Evolutionary conservation across 73 alveolate genomes (phyloP).

Genomic region (Paramecium caudatum): DNA sequence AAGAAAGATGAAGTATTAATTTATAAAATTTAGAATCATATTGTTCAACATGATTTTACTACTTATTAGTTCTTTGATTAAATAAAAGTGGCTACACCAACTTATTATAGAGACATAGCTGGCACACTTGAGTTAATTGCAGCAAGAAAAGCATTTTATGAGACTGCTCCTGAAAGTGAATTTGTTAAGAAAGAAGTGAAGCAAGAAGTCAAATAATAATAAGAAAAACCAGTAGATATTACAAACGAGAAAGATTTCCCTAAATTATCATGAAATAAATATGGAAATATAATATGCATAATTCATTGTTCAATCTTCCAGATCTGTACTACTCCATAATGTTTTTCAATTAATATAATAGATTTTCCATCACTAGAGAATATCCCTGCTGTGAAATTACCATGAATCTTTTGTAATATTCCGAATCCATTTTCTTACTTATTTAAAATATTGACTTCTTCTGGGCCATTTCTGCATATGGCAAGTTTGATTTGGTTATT

Average conservation of each 20-base stretch:
- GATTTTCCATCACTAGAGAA: too few species aligned
- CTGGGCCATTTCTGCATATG: too few species aligned
- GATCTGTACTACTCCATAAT: too few species aligned
- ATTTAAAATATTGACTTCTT: too few species aligned
- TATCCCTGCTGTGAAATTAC: too few species aligned
- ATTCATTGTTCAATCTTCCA: too few species aligned
- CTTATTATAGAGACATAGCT: background rate
- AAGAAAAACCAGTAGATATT: background rate
- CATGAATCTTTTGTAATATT: too few species aligned
- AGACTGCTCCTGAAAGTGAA: conserved; percentile 29
- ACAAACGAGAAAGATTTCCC: conserved; percentile 22
- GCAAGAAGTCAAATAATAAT: background rate
- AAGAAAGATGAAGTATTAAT: conserved; percentile 8
- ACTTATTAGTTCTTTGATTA: conserved; percentile 11
- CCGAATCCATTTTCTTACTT: too few species aligned
- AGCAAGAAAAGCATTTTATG: background rate
- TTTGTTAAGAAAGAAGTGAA: background rate
- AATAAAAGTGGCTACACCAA: conserved; percentile 28
- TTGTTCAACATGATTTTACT: background rate
- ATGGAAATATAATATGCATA: too few species aligned
- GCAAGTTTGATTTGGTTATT: too few species aligned
- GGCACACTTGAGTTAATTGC: background rate
- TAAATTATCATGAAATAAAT: conserved; percentile 2
- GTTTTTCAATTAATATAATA: too few species aligned
- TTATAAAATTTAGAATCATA: background rate